Percentiles rank a stretch among this genome's conserved stretches.
phyloP scores from a whole-genome alignment of 1,284 basidiomycete species.

The Gomphus bonarii region DNA sequence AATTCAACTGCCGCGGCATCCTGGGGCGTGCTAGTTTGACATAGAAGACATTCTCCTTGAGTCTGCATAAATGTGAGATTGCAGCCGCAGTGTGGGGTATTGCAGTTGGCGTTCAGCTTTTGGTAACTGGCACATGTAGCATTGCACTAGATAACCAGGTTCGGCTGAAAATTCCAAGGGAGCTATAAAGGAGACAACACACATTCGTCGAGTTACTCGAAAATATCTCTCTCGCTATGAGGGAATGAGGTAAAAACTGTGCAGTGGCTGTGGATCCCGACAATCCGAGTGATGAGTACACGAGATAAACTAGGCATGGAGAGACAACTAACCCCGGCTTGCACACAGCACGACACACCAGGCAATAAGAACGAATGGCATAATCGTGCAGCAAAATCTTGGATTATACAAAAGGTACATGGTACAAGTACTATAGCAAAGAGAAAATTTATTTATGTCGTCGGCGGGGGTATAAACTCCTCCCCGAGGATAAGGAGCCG shows the following conservation, averaged over 20 bases:
- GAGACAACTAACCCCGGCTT: background rate
- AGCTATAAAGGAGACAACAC: background rate
- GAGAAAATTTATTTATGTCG: too few species aligned
- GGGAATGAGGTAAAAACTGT: background rate
- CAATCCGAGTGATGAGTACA: background rate
- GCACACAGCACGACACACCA: background rate
- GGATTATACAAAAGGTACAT: too few species aligned
- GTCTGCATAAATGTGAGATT: background rate
- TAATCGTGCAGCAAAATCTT: background rate
- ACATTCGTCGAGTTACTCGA: background rate
- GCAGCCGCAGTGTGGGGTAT: slow-evolving; percentile 4
- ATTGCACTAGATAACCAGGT: slow-evolving; percentile 5
- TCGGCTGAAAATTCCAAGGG: background rate
- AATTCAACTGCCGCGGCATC: slow-evolving; percentile 4
- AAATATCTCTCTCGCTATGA: background rate
- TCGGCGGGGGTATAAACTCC: too few species aligned
- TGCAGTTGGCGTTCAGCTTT: background rate
- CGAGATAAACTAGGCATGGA: background rate
- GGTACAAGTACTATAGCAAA: too few species aligned
- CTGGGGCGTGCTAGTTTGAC: background rate
- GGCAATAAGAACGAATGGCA: background rate
- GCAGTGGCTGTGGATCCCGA: background rate
- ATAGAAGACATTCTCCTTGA: slow-evolving; percentile 2
- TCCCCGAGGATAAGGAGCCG: too few species aligned
- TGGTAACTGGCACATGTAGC: background rate